These are phyloP conservation scores for Allomyces macrogynus DNA, from an alignment of 192 early-diverging fungal species.

Conservation along the genomic window DNA sequence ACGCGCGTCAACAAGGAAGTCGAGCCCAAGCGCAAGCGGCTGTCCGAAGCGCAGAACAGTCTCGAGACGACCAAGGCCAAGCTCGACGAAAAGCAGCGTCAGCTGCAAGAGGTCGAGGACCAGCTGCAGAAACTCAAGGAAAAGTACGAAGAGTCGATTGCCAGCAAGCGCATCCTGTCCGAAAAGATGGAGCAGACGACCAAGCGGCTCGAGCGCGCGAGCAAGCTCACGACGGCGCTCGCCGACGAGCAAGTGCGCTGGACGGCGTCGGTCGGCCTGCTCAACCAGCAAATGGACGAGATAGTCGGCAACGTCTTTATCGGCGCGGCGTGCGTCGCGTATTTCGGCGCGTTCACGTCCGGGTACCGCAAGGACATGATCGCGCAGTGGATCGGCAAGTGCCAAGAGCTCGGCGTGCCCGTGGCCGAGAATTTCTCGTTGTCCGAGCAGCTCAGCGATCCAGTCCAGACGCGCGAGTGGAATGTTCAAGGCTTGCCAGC, in stretches of 20 bases:
- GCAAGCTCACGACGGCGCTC: conserved; percentile 66
- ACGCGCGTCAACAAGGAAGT: conserved; percentile 81
- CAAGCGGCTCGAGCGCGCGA: conserved; percentile 73
- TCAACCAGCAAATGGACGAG: conserved; percentile 90
- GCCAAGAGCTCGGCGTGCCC: conserved; percentile 39
- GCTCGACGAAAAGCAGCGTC: conserved; percentile 49
- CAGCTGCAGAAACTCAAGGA: conserved; percentile 84
- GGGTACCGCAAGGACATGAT: conserved; percentile 67
- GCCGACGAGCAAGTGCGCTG: conserved; percentile 84
- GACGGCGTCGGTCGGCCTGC: conserved; percentile 68
- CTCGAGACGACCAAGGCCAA: conserved; percentile 52
- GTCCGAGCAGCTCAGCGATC: conserved; percentile 74
- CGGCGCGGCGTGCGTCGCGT: conserved; percentile 78
- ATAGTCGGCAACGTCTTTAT: conserved; percentile 92
- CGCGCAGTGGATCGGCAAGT: conserved; percentile 56
- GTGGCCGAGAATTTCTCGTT: conserved; percentile 62
- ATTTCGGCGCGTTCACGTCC: conserved; percentile 95
- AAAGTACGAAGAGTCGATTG: conserved; percentile 86
- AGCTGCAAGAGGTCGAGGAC: conserved; percentile 67
- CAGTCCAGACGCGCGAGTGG: conserved; percentile 84
- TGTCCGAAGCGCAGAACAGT: conserved; percentile 52
- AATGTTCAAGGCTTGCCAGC: conserved; percentile 58
- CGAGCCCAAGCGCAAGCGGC: conserved; percentile 84
- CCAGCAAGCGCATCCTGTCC: conserved; percentile 73
- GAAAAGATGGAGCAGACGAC: conserved; percentile 80